Conservation (phyloP, 2,329 filamentous ascomycete species). For the Diaporthe ampelina region DNA sequence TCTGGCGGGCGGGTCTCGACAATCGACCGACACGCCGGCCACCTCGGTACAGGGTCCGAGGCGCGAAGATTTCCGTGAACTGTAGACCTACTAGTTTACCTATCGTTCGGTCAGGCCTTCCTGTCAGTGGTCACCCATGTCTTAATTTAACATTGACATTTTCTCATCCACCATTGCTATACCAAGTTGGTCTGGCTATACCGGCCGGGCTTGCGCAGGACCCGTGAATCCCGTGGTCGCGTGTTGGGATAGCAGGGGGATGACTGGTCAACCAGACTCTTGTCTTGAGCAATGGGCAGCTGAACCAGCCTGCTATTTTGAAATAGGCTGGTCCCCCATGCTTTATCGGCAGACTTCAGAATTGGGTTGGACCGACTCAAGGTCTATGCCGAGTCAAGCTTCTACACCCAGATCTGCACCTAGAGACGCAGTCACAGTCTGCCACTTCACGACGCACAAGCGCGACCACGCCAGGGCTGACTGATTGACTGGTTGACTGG, state of each 20-base stretch:
- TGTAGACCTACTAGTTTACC: background rate
- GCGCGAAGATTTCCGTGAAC: slow-evolving; percentile 19
- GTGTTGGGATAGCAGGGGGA: background rate
- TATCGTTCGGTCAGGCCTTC: background rate
- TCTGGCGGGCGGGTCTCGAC: slow-evolving; percentile 17
- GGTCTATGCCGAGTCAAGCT: slow-evolving; percentile 18
- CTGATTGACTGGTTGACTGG: background rate
- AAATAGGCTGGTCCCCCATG: background rate
- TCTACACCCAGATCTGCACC: slow-evolving; percentile 9
- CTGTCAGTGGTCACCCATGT: background rate
- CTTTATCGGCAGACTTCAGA: background rate
- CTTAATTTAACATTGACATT: background rate
- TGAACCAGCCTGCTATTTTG: background rate
- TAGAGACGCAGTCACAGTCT: slow-evolving; percentile 20
- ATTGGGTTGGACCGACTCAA: background rate
- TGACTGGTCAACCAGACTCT: background rate
- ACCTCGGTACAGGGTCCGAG: slow-evolving; percentile 29
- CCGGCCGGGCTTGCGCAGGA: background rate
- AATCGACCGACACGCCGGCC: slow-evolving; percentile 21
- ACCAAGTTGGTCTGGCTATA: background rate
- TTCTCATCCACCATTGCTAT: background rate
- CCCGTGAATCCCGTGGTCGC: background rate
- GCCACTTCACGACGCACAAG: slow-evolving; percentile 9
- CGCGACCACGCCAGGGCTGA: slow-evolving; percentile 2
- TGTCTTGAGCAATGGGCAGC: background rate